Evolutionary conservation across 176 grass and related monocot genomes (phyloP), one percentile per base, ranked within the genome.

Genomic region (Oryza meridionalis): DNA sequence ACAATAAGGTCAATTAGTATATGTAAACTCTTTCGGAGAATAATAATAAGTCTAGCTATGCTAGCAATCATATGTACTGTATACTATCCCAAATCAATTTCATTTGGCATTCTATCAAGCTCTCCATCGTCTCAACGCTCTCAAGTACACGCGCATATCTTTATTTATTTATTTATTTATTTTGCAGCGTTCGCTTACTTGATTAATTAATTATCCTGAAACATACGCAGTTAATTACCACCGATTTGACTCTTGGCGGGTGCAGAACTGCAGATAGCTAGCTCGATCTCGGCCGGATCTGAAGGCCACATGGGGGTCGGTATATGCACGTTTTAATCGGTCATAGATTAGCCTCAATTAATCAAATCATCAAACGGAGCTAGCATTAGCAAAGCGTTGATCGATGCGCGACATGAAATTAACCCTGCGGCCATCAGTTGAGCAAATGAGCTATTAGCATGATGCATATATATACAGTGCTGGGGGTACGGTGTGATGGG

Each of bases 1-100:
- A 74, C 73, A 82, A 82, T 62, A 40, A 69, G 75, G 71, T 76
- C 79, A 73, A 22, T 21, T 53, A 31, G 22, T 84, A 69, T 37
- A 11, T 70, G 21, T 66, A 69, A 63, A 55, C 11, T 49, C 16
- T n/a, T 21, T 55, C 53, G 7, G 4, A 64, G 29, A 49, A 26
- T 35, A 27, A 35, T 3, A 25, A 11, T 33, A 35, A 5, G 16
- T 19, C 17, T 37, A 37, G 35, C 35, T 22, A 61, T 51, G 8
- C 19, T 35, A n/a, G 70, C 22, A 42, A 35, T 73, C 21, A n/a
- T 43, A 35, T n/a, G 12, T 37, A 37, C 35, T 37, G 35, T 15
- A 2, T 21, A n/a, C 44, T 33, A 9, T 12, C 2, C 38, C 2
- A 12, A 44, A 8, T 62, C 61, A 72, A 72, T 72, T 70, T 69